Evolutionary conservation across 1,284 basidiomycete genomes (phyloP).

Genomic region (Pascua guehoae): DNA sequence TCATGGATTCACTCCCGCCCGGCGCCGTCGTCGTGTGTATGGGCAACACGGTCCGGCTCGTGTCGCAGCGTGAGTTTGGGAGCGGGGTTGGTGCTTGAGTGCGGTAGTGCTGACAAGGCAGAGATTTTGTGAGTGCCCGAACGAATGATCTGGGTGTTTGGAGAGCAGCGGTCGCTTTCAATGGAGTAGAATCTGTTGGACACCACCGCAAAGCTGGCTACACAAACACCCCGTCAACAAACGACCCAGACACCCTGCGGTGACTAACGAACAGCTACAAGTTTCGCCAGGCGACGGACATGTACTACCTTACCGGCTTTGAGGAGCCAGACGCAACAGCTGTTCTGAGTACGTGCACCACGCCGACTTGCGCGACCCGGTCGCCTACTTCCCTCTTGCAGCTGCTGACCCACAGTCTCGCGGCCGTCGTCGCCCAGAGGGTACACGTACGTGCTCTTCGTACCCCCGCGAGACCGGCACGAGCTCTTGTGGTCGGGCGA

Average conservation of each 20-base stretch:
- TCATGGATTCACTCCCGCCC: constrained; percentile 76
- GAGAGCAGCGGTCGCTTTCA: neutral
- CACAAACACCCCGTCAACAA: too few relatives aligned
- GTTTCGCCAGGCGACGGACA: constrained; percentile 88
- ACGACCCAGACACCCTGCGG: too few relatives aligned
- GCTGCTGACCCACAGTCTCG: constrained; percentile 26
- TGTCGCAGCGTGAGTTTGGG: constrained; percentile 70
- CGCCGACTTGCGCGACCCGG: neutral
- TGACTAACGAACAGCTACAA: constrained; percentile 65
- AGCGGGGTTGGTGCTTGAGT: neutral
- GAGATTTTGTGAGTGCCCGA: constrained; percentile 55
- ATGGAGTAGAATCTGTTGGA: neutral
- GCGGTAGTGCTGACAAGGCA: constrained; percentile 24
- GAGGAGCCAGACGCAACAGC: constrained; percentile 88
- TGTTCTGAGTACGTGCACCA: constrained; percentile 62
- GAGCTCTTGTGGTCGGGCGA: constrained; percentile 94
- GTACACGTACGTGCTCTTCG: constrained; percentile 86
- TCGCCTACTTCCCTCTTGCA: neutral
- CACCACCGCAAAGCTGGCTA: neutral
- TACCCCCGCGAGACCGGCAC: constrained; percentile 67
- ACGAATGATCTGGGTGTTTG: neutral
- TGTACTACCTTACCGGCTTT: constrained; percentile 93
- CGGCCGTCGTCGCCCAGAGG: constrained; percentile 62
- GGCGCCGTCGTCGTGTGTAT: constrained; percentile 74
- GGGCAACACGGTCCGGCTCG: constrained; percentile 77